Base-by-base conservation (phyloP, 805 yeast genomes). In the Wickerhamiella occidentalis region DNA sequence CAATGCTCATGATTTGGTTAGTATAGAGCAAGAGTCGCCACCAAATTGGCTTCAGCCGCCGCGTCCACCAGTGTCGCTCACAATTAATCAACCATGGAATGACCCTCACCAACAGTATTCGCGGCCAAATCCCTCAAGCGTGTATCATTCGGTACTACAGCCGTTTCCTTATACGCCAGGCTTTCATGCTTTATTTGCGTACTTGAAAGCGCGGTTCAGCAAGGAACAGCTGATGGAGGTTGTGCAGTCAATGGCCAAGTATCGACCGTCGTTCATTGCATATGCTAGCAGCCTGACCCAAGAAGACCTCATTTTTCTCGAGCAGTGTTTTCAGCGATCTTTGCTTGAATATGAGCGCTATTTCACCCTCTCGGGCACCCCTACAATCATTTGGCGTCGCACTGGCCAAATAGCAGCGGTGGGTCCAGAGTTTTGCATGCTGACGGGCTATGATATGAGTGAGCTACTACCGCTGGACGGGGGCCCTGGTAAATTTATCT, bases 341-440 rank as follows among this genome's bases (percentile, higher is more conserved):
- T 68, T 90, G 33, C 68, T 90, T 40, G 95, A 94, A 53, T 90
- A 87, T 63, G 88, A 86, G 52, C 83, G 81, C 63, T 84, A 85
- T 62, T 82, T 92, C 36, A 73, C 79, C 19, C 78, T 83, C 18
- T 78, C 86, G 29, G 96, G 96, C 0, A 90, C 96, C 0, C 97
- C 97, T 1, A 87, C 96, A 0, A 76, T 90, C 19, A 90, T 87
- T 3, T 90, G 97, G 97, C 71, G 98, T 56, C 73, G 97, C 48
- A 87, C 96, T 1, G 95, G 96, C 7, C 95, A 90, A 63, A 83
- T 90, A 11, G 92, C 95, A 0, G 90, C 88, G 52, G 94, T 88
- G 2, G 94, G 94, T n/a, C 84, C 84, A 55, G 97, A 90, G 64
- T 90, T 90, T 62, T 81, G 92, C 56, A 77, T 85, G 15, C 68